Conservation (phyloP, 768 basidiomycete species). For the Sporobolomyces pararoseus region DNA sequence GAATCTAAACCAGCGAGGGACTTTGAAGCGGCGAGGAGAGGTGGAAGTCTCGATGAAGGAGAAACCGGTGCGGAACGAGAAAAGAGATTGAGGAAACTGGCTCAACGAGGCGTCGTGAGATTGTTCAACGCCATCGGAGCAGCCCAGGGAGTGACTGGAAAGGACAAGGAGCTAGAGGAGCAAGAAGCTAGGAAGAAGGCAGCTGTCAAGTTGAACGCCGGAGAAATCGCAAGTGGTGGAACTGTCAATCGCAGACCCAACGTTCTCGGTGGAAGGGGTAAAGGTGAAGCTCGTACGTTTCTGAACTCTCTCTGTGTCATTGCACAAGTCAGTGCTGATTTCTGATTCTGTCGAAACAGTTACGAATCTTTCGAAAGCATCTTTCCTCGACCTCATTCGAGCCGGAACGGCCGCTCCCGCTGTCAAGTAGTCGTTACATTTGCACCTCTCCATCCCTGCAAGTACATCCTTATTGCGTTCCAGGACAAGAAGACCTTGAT, state of each 20-base stretch:
- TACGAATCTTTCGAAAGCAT: constrained; percentile 45
- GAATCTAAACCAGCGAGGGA: constrained; percentile 25
- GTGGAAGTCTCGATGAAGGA: constrained; percentile 10
- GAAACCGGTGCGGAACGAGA: constrained; percentile 45
- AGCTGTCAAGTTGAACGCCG: constrained; percentile 28
- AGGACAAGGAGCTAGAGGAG: constrained; percentile 37
- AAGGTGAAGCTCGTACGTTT: constrained; percentile 44
- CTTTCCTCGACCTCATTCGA: constrained; percentile 45
- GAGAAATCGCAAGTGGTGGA: constrained; percentile 9
- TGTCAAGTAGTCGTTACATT: not conserved
- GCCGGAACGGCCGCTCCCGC: constrained; percentile 24
- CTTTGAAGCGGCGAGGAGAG: constrained; percentile 30
- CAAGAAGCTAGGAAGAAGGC: constrained; percentile 43
- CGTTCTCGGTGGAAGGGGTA: constrained; percentile 43
- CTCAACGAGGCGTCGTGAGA: constrained; percentile 46
- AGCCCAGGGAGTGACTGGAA: constrained; percentile 40
- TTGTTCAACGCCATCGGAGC: constrained; percentile 46
- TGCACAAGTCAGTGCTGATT: not conserved
- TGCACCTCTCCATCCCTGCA: not conserved
- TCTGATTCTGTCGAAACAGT: constrained; percentile 26
- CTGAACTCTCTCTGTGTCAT: not conserved
- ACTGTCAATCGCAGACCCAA: constrained; percentile 41
- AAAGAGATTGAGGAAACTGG: constrained; percentile 45
- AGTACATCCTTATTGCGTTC: too few relatives aligned
- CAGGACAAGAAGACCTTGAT: too few relatives aligned